Evolutionary conservation across 148 eudicot species (phyloP).

Genomic region (Suaeda aralocaspica): DNA sequence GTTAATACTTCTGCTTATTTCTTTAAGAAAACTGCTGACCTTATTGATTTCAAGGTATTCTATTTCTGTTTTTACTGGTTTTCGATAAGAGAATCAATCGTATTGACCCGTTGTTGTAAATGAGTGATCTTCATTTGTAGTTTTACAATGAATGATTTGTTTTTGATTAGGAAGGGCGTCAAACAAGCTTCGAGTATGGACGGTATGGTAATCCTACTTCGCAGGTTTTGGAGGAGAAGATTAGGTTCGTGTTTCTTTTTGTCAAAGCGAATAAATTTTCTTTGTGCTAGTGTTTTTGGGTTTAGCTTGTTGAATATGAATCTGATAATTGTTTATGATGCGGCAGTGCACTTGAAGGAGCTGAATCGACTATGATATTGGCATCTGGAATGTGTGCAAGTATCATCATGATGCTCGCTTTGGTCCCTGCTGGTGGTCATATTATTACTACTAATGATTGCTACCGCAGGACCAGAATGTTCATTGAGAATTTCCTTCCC

Average conservation of each 20-base stretch:
- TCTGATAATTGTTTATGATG: conserved; percentile 10
- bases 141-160: background rate
- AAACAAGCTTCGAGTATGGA: conserved; percentile 78
- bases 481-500: conserved; percentile 79
- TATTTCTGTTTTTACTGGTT: background rate
- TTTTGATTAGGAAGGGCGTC: conserved; percentile 61
- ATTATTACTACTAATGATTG: conserved; percentile 90
- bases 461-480: conserved; percentile 79
- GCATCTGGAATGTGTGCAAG: conserved; percentile 99
- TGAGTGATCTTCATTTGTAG: background rate
- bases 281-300: too few relatives aligned
- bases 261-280: background rate
- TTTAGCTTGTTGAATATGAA: background rate
- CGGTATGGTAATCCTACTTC: conserved; percentile 88
- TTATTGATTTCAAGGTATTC: conserved; percentile 84
- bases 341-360: conserved; percentile 91
- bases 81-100: background rate
- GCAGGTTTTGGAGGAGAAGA: conserved; percentile 63
- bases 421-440: conserved; percentile 96
- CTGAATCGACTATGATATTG: conserved; percentile 78
- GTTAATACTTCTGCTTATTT: conserved; percentile 90
- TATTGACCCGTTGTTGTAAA: background rate
- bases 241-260: conserved; percentile 45
- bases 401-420: conserved; percentile 74
- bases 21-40: conserved; percentile 80